Conservation (phyloP, 1,139 yeast genomes). For the Hyphopichia pseudoburtonii region DNA sequence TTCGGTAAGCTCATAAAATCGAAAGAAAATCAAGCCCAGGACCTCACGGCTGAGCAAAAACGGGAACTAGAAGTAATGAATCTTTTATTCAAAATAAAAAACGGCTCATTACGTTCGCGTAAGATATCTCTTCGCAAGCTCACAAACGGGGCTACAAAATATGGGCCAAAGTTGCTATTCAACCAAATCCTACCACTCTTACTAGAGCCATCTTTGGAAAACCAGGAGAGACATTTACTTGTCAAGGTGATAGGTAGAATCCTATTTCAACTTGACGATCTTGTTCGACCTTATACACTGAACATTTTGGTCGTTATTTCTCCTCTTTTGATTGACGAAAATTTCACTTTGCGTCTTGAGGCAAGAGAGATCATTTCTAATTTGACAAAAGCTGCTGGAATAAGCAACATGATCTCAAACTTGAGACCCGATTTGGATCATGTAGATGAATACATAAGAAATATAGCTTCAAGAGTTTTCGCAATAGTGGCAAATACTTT, state of each 20-base stretch:
- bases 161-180: constrained; percentile 73
- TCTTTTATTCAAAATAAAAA: constrained; percentile 67
- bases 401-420: constrained; percentile 72
- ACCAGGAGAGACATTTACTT: constrained; percentile 79
- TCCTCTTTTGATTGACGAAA: constrained; percentile 82
- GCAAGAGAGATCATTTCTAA: constrained; percentile 79
- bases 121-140: constrained; percentile 70
- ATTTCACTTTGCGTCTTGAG: constrained; percentile 67
- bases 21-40: constrained; percentile 15
- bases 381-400: constrained; percentile 78
- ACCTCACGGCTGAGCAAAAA: constrained; percentile 52
- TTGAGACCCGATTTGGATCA: constrained; percentile 83
- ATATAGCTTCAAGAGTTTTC: constrained; percentile 73
- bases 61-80: constrained; percentile 64
- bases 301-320: constrained; percentile 72
- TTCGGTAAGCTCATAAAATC: constrained; percentile 61
- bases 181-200: constrained; percentile 71
- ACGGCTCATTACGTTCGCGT: constrained; percentile 69
- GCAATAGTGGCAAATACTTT: constrained; percentile 84
- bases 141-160: constrained; percentile 59
- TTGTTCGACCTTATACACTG: constrained; percentile 72
- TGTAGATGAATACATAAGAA: constrained; percentile 79
- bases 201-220: constrained; percentile 71
- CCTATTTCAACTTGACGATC: constrained; percentile 61
- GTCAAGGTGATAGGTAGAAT: constrained; percentile 76